Conservation (phyloP, 2,329 filamentous ascomycete species). For the Diplodia intermedia region DNA sequence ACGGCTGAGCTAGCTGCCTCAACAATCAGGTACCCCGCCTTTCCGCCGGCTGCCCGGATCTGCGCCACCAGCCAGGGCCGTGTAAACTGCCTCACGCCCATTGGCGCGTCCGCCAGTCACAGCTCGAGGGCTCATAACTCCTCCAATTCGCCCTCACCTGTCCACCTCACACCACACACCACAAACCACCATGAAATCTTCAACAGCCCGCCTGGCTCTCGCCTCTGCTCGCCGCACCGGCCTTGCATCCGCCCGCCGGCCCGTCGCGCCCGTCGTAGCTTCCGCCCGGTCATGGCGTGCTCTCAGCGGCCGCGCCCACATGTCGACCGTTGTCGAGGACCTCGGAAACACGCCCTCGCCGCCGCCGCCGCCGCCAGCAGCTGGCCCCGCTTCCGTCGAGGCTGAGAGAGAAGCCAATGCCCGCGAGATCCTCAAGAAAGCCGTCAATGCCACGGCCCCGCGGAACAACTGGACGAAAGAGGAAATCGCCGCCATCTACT, state of each 20-base stretch:
- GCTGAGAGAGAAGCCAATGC: constrained; percentile 24
- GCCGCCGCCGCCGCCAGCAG: constrained; percentile 15
- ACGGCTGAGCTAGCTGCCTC: constrained; percentile 4
- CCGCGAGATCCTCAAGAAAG: constrained; percentile 50
- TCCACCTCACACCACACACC: constrained; percentile 13
- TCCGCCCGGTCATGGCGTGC: constrained; percentile 12
- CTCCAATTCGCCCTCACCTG: not conserved
- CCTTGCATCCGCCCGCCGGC: constrained; percentile 11
- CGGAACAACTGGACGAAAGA: constrained; percentile 81
- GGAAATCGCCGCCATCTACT: constrained; percentile 82
- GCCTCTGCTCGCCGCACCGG: not conserved
- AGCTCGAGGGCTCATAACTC: not conserved
- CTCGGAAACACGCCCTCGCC: constrained; percentile 22
- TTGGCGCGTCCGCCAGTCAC: constrained; percentile 11
- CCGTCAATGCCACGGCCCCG: constrained; percentile 66
- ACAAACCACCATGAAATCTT: constrained; percentile 15
- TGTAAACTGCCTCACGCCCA: constrained; percentile 4
- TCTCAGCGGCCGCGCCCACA: constrained; percentile 23
- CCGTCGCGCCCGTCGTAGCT: constrained; percentile 7
- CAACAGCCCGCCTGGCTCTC: constrained; percentile 10
- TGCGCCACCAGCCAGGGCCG: not conserved
- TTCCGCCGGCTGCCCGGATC: not conserved
- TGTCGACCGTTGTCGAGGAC: constrained; percentile 31
- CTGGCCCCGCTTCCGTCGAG: constrained; percentile 17
- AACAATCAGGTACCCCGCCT: constrained; percentile 25